Evolutionary conservation across 129 eudicot species (phyloP), one percentile per base, ranked within the genome.

Genomic region (Artemisia argyi): DNA sequence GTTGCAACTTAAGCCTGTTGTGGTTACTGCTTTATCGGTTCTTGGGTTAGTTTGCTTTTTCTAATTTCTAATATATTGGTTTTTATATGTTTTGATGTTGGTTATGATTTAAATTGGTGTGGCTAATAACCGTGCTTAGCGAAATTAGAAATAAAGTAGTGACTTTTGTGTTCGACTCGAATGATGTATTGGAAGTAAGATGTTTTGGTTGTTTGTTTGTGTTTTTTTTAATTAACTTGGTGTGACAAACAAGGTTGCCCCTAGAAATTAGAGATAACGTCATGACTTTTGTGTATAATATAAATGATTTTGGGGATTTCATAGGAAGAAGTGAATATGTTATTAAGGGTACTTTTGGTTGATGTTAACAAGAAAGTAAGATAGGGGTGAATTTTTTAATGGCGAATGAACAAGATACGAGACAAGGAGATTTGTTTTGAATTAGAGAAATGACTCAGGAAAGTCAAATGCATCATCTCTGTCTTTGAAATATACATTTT

Each of bases 11-110:
- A 84, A 84, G 51, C 97, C 93, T 65, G 30, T 74, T 17, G 11
- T 79, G 53, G 76, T 89, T n/a, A 86, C 93, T 59, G 78, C 73
- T 26, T 86, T 88, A 44, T 81, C 96, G 64, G 78, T 89, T 83
- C 83, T 86, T 66, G 97, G 96, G 96, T 89, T 74, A 88, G 96
- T 82, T 58, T 51, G 67, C 68, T 73, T 80, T 42, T n/a, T n/a
- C n/a, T n/a, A n/a, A n/a, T n/a, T n/a, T 60, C 55, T 14, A 16
- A 52, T 16, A 3, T 11, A 24, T 24, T 7, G 7, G 35, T 64
- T 72, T 11, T 9, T 18, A 4, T 2, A 54, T 60, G 5, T 47
- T 71, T 39, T 24, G 1, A 15, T 30, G 51, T 0, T 61, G 24
- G 22, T 54, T 30, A 10, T 71, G 55, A 32, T 49, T 49, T 52